Conservation (phyloP, 805 yeast genomes). For the Wickerhamomyces xylosicus region DNA sequence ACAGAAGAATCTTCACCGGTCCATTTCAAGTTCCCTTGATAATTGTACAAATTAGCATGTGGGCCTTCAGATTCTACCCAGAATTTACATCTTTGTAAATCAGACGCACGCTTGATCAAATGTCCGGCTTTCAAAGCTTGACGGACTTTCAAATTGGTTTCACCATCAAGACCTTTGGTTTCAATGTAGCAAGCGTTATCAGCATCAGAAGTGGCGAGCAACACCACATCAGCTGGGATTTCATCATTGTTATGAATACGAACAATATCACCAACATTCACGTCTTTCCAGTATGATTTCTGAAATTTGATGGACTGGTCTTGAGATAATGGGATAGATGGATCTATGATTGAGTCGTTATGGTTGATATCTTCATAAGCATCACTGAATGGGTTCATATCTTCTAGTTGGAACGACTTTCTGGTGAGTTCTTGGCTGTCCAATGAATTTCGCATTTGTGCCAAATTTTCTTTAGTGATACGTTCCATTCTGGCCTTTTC, state of each 20-base stretch:
- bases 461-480: conserved; percentile 16
- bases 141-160: conserved; percentile 66
- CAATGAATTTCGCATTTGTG: conserved; percentile 25
- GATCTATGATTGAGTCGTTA: conserved; percentile 44
- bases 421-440: conserved; percentile 25
- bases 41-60: conserved; percentile 65
- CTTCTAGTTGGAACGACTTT: conserved; percentile 21
- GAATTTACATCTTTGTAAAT: conserved; percentile 41
- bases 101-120: conserved; percentile 35
- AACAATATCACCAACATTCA: conserved; percentile 65
- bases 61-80: conserved; percentile 82
- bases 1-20: conserved; percentile 27
- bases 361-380: conserved; percentile 22
- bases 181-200: conserved; percentile 68
- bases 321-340: conserved; percentile 45
- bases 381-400: conserved; percentile 20
- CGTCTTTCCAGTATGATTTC: conserved; percentile 55
- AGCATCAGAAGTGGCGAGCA: conserved; percentile 55
- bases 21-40: conserved; percentile 61
- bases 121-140: conserved; percentile 60
- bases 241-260: conserved; percentile 69
- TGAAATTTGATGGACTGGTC: conserved; percentile 30
- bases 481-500: conserved; percentile 22
- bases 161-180: conserved; percentile 78
- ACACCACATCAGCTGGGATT: conserved; percentile 66